These are phyloP conservation scores for Acorus gramineus DNA, from an alignment of 106 monocot species.

Conservation along the genomic window DNA sequence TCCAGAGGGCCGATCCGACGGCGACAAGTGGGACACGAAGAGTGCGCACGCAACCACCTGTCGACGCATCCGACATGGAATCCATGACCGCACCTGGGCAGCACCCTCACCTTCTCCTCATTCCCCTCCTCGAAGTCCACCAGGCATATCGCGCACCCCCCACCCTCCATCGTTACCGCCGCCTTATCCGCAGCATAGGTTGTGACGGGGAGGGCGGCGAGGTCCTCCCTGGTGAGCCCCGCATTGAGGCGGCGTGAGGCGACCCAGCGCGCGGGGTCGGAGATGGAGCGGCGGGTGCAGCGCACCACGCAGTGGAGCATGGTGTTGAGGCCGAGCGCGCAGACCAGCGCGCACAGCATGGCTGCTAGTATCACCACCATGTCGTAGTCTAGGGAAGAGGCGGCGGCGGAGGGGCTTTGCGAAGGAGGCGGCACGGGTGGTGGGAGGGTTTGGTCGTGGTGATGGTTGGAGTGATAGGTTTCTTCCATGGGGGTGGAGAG, in stretches of 20 bases:
- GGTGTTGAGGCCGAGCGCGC: conserved; percentile 40
- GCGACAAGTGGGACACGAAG: conserved; percentile 47
- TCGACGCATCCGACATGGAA: conserved; percentile 47
- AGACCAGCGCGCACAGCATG: conserved; percentile 39
- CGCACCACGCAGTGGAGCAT: conserved; percentile 28
- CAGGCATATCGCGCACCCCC: conserved; percentile 45
- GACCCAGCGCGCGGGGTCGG: conserved; percentile 25
- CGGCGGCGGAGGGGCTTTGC: neutral
- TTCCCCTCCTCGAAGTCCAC: conserved; percentile 25
- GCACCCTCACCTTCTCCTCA: conserved; percentile 40
- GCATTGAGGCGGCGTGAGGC: conserved; percentile 15
- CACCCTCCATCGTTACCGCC: neutral
- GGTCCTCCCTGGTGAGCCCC: conserved; percentile 32
- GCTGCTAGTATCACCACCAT: conserved; percentile 41
- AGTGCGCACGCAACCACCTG: conserved; percentile 38
- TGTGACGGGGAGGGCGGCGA: conserved; percentile 27
- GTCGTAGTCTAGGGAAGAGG: conserved; percentile 18
- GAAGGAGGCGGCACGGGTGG: neutral
- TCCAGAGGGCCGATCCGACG: conserved; percentile 7
- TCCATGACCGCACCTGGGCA: conserved; percentile 38
- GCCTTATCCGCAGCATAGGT: conserved; percentile 12
- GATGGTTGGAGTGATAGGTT: neutral
- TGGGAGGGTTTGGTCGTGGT: neutral
- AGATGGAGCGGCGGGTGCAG: conserved; percentile 19
- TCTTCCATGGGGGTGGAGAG: neutral